Evolutionary conservation across 1,139 yeast species (phyloP), one percentile per base, ranked within the genome.

Genomic region (Magnusiomyces starmeri): DNA sequence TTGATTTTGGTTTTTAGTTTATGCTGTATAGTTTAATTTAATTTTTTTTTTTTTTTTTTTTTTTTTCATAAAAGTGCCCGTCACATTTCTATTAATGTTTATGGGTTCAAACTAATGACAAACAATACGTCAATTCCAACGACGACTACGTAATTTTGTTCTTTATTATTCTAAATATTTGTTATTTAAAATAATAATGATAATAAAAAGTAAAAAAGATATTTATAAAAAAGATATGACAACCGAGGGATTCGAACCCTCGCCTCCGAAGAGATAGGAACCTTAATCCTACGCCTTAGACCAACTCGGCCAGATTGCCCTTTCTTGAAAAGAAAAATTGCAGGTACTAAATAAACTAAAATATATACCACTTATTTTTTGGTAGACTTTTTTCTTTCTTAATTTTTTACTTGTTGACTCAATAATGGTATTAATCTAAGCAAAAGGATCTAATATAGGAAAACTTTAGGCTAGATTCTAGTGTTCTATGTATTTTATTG

Each of bases 201-300:
- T 9, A 32, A 14, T 32, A 14, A 6, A 12, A 32, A 32, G 6
- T 4, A 21, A 27, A n/a, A 3, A 35, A 29, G 7, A 35, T 12
- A 22, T 21, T 21, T 20, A 4, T 14, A 46, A 57, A 57, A 51
- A 50, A 48, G 53, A 54, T 34, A 16, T 62, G 66, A 62, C 66
- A 63, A 61, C 64, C 64, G 62, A 59, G 66, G 65, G 66, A 62
- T 62, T 62, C 66, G 66, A 62, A 62, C 66, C 65, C 66, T 59
- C 65, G 66, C 66, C 64, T 60, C 66, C 66, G 66, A 60, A 63
- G 65, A 63, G 65, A 63, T 60, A 60, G 58, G 65, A 59, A 62
- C 65, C 65, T 62, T 60, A 62, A 61, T 59, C 65, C 59, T 60
- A 61, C 66, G 66, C 66, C 66, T 63, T 63, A 63, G 66, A 63